Evolutionary conservation across 2,329 filamentous ascomycete genomes (phyloP).

Genomic region (Ophiostoma pallidulum): DNA sequence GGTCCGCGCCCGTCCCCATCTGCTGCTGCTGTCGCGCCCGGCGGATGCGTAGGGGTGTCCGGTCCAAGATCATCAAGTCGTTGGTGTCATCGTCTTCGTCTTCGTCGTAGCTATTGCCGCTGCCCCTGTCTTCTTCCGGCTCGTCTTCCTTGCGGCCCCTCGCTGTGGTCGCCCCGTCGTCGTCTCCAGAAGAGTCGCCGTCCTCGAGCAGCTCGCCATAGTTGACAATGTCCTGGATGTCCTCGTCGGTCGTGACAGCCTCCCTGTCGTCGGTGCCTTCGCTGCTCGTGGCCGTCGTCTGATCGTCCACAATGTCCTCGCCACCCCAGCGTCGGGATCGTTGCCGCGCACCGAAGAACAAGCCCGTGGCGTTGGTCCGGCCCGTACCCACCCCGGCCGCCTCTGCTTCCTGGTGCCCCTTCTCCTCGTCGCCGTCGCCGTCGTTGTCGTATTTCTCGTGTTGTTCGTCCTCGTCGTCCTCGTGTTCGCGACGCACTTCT

Average conservation of each 20-base stretch:
- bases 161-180: not conserved
- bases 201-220: constrained; percentile 10
- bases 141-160: not conserved
- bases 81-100: constrained; percentile 1
- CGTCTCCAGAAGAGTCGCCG: not conserved
- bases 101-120: not conserved
- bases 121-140: not conserved
- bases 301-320: constrained; percentile 3
- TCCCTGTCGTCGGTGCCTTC: not conserved
- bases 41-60: constrained; percentile 1
- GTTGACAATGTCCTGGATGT: constrained; percentile 6
- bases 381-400: too few species aligned
- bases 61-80: constrained; percentile 2
- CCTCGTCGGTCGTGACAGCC: not conserved
- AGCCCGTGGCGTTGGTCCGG: too few species aligned
- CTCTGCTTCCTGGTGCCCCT: not conserved
- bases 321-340: too few species aligned
- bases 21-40: not conserved
- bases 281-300: not conserved
- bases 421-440: not conserved
- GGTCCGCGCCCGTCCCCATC: too few species aligned
- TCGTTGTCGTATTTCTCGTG: constrained; percentile 1
- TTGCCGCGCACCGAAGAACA: too few species aligned
- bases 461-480: not conserved
- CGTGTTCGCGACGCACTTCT: too few species aligned